phyloP scores from a whole-genome alignment of 495 filamentous ascomycete genomes.

The Xylaria scruposa region DNA sequence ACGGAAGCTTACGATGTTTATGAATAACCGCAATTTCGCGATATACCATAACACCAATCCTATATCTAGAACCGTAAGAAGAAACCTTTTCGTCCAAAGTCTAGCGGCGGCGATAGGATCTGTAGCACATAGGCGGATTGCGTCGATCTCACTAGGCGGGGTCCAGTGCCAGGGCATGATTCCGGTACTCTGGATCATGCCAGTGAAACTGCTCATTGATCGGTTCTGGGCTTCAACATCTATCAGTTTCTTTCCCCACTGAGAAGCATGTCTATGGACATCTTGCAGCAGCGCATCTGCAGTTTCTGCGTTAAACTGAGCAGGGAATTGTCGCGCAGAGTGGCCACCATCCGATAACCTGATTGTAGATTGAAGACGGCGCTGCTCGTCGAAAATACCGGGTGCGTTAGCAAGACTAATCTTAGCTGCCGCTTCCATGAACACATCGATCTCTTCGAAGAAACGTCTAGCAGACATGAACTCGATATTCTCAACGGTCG shows the following conservation, averaged over 20 bases:
- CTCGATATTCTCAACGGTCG: slow-evolving; percentile 6
- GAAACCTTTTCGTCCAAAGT: too few species aligned
- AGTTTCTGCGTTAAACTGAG: neutral
- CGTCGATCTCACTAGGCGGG: too few species aligned
- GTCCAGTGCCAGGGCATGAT: too few species aligned
- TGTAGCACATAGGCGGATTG: too few species aligned
- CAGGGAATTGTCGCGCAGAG: slow-evolving; percentile 9
- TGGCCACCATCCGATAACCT: slow-evolving; percentile 13
- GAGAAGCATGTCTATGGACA: neutral
- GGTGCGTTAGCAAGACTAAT: neutral
- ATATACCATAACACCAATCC: too few species aligned
- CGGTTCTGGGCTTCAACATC: neutral
- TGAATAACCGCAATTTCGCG: too few species aligned
- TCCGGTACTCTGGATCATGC: slow-evolving; percentile 1
- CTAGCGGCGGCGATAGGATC: too few species aligned
- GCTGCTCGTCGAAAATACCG: neutral
- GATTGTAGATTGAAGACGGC: neutral
- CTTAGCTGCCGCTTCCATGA: neutral
- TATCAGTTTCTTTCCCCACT: neutral
- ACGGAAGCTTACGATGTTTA: too few species aligned
- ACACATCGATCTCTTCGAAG: slow-evolving; percentile 1
- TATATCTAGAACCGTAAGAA: too few species aligned
- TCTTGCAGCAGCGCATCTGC: neutral
- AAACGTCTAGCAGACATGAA: slow-evolving; percentile 4
- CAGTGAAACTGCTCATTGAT: neutral